Evolutionary conservation across 768 basidiomycete genomes (phyloP), one percentile per base, ranked within the genome.

Genomic region (Psilocybe cyanescens): DNA sequence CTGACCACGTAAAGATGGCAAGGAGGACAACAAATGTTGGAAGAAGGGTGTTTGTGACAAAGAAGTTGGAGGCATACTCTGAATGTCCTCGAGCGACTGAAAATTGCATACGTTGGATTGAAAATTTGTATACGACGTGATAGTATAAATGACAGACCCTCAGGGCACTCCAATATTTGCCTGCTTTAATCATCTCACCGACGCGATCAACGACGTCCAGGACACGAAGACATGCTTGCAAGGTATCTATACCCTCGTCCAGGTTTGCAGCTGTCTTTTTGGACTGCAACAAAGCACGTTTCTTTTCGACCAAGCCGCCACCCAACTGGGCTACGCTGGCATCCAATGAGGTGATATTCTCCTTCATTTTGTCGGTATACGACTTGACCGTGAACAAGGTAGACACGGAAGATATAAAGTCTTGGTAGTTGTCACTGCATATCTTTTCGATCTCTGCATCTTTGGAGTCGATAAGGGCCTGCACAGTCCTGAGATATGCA

Each of bases 381-480:
- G 95, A 94, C 74, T 98, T 91, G 72, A 99, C 94, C 50, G 91
- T 90, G 75, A 98, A 91, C 63, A 99, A 82, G 2, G 95, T 98
- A n/a, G 95, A 94, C 14, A 98, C 95, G 17, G 96, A 97, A 30
- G 91, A 89, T 35, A 98, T 95, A 68, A 99, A 99, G 76, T 99
- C 97, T 76, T 96, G 94, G 70, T 99, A 98, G 74, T 99, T 99
- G 67, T 95, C 92, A 59, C 89, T 86, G 77, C 97, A 99, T 74
- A 98, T 95, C 61, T 86, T 87, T 78, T 99, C 94, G 74, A 99
- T 99, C 75, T 99, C 97, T 62, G 85, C 83, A 73, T 99, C 97
- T 78, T 98, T 97, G 65, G 95, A 88, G 70, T 94, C 89, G 61
- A 98, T 90, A 69, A 98, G 91, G n/a, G 79, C 82, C 69, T 92